Evolutionary conservation across 306 rosid genomes (phyloP).

Genomic region (Herpetospermum pedunculosum): DNA sequence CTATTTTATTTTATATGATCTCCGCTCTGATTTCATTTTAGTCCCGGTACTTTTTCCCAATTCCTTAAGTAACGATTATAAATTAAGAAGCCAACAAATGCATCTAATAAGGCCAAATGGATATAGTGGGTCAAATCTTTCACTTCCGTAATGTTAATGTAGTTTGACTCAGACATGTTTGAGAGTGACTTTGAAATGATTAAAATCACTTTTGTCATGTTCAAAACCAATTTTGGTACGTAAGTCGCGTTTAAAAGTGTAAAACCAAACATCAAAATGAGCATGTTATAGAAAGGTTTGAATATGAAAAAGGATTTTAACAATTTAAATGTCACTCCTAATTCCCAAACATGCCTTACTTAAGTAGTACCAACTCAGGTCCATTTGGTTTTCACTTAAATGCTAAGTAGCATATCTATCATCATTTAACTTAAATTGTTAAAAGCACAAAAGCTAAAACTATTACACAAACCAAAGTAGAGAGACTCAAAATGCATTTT

Average conservation of each 20-base stretch:
- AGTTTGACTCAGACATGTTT: too few species aligned
- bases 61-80: not conserved
- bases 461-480: constrained; percentile 2
- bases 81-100: not conserved
- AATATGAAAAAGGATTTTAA: too few species aligned
- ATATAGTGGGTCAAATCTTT: not conserved
- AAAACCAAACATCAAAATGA: too few species aligned
- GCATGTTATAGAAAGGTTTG: too few species aligned
- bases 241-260: too few species aligned
- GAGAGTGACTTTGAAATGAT: too few species aligned
- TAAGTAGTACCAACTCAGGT: not conserved
- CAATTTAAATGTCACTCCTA: too few species aligned
- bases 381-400: not conserved
- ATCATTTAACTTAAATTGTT: not conserved
- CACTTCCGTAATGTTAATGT: not conserved
- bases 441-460: not conserved
- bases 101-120: not conserved
- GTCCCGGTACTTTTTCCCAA: not conserved
- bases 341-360: too few species aligned
- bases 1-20: not conserved
- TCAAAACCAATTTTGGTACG: too few species aligned
- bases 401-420: not conserved
- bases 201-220: too few species aligned
- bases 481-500: not conserved
- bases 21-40: not conserved